These are phyloP conservation scores for Penicillium macrosclerotiorum DNA, from an alignment of 495 filamentous ascomycete genomes.

Conservation along the genomic window DNA sequence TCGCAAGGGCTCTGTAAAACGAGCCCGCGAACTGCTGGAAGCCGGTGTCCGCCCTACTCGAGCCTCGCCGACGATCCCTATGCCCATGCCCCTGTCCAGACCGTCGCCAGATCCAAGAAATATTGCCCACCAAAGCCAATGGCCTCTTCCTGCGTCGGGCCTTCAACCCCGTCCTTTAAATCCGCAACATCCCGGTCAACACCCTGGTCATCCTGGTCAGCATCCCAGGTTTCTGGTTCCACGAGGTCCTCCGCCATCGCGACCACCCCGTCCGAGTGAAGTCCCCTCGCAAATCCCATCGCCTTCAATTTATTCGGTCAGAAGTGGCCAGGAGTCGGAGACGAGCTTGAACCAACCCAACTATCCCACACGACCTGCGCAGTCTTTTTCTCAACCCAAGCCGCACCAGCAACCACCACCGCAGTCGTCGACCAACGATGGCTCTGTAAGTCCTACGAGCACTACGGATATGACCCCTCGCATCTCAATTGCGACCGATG, in stretches of 20 bases:
- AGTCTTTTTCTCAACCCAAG: slow-evolving; percentile 51
- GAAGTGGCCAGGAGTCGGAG: slow-evolving; percentile 54
- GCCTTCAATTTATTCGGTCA: slow-evolving; percentile 44
- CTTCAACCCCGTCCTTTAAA: slow-evolving; percentile 29
- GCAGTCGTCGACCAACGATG: slow-evolving; percentile 27
- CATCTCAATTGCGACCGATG: slow-evolving; percentile 30
- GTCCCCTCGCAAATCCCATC: slow-evolving; percentile 27
- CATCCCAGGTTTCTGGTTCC: slow-evolving; percentile 44
- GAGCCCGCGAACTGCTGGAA: slow-evolving; percentile 52
- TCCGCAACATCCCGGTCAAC: slow-evolving; percentile 23
- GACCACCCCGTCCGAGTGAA: slow-evolving; percentile 60
- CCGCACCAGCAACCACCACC: slow-evolving; percentile 23
- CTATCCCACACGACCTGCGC: slow-evolving; percentile 47
- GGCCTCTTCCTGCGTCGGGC: slow-evolving; percentile 42
- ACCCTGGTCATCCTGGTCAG: too few relatives aligned
- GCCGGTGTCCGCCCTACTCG: slow-evolving; percentile 45
- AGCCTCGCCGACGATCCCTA: slow-evolving; percentile 23
- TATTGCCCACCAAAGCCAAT: slow-evolving; percentile 28
- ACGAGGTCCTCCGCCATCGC: slow-evolving; percentile 59
- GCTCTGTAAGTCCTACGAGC: slow-evolving; percentile 34
- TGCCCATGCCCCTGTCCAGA: slow-evolving; percentile 1
- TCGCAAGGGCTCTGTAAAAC: slow-evolving; percentile 44
- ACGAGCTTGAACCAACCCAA: slow-evolving; percentile 41
- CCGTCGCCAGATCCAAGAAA: slow-evolving; percentile 23
- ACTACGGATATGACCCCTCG: slow-evolving; percentile 25